These are phyloP conservation scores for Trichoderma sp. DNA, from an alignment of 2,329 filamentous ascomycete species.

Conservation along the genomic window DNA sequence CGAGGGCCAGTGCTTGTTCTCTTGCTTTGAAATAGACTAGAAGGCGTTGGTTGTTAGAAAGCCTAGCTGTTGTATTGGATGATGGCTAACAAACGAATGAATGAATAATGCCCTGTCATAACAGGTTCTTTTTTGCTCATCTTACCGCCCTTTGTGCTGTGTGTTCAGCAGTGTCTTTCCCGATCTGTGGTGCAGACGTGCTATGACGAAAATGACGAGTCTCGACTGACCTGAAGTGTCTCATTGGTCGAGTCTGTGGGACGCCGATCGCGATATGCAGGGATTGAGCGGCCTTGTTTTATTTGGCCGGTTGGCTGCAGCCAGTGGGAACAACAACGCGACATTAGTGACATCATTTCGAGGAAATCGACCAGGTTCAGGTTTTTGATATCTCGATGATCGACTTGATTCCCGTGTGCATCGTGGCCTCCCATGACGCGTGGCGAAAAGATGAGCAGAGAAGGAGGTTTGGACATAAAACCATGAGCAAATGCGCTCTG, in stretches of 20 bases:
- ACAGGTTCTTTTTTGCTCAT: background rate
- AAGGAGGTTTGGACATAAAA: background rate
- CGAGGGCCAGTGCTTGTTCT: background rate
- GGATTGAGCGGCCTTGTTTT: slow-evolving; percentile 6
- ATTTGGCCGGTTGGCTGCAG: background rate
- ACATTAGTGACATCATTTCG: slow-evolving; percentile 4
- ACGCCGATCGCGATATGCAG: slow-evolving; percentile 17
- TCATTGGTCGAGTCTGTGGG: background rate
- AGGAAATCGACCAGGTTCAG: background rate
- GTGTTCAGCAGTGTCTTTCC: background rate
- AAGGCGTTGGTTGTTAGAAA: background rate
- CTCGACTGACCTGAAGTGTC: background rate
- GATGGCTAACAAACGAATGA: background rate
- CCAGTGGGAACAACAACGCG: slow-evolving; percentile 6
- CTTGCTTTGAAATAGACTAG: background rate
- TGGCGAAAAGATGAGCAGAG: background rate
- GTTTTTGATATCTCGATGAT: background rate
- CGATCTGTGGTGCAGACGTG: background rate
- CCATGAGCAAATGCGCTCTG: background rate
- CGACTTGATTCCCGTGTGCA: background rate
- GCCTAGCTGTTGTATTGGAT: background rate
- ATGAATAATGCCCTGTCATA: background rate
- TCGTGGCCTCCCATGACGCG: background rate
- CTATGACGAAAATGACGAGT: slow-evolving; percentile 15
- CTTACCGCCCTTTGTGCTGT: background rate